Base-by-base conservation (phyloP, 495 filamentous ascomycete genomes). In the Penicillium desertorum region DNA sequence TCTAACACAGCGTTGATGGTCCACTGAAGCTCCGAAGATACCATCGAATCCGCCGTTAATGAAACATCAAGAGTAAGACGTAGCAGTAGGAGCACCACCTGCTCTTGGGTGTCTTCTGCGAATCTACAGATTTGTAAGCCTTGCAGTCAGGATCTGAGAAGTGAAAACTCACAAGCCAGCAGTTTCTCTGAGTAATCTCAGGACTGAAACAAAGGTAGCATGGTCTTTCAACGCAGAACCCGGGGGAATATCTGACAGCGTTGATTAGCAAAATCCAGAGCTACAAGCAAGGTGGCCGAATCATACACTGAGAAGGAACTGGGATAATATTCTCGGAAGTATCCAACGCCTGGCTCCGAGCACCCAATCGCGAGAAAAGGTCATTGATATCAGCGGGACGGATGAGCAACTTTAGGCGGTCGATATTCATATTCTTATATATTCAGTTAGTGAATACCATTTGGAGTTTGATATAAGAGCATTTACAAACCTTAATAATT, bases 31-130 rank as follows among this genome's bases (percentile, higher is more conserved):
- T 71, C 70, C 22, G 73, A 64, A 29, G 71, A 72, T 4, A 81
- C 45, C 14, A 58, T 63, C 16, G 58, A 57, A 60, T 81, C 65
- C 19, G 72, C 71, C 16, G 79, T 73, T 8, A 87, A 63, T 4
- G 78, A 68, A 22, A 70, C 71, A 61, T 88, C 86, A 9, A 87
- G 66, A n/a, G 79, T 75, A 44, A 90, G 81, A 11, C 86, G 82
- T 29, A 88, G 72, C 7, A 87, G 64, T 20, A 86, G 64, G 1
- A 66, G 58, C 8, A 78, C 54, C 12, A 72, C 63, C 30, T 59
- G 67, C 51, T 67, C 65, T 50, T 62, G 63, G 5, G 71, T 72
- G 22, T 76, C 67, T 27, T 67, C 58, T 10, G 65, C 56, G 57
- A 77, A 68, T 41, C 76, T 78, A 37, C 3, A 47, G 16, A 37